These are phyloP conservation scores for Physcia stellaris DNA, from an alignment of 495 filamentous ascomycete species.

Conservation along the genomic window DNA sequence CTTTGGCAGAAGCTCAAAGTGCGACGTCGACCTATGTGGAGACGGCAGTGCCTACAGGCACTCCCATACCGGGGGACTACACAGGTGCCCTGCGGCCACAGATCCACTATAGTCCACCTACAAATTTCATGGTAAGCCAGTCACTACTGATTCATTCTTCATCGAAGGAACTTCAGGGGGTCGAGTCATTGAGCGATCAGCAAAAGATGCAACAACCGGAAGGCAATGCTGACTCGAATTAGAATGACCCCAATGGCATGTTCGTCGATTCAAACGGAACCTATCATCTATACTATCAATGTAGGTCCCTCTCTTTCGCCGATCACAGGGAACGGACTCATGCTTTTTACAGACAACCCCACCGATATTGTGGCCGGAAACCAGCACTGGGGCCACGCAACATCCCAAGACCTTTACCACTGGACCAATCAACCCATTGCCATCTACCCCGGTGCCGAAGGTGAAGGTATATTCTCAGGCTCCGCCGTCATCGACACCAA, in stretches of 20 bases:
- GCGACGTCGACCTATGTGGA: slow-evolving; percentile 15
- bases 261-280: slow-evolving; percentile 31
- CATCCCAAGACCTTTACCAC: slow-evolving; percentile 33
- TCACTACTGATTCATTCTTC: too few relatives aligned
- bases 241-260: slow-evolving; percentile 47
- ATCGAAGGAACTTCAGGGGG: neutral
- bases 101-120: slow-evolving; percentile 39
- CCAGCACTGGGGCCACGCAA: slow-evolving; percentile 42
- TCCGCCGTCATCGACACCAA: slow-evolving; percentile 36
- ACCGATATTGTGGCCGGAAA: slow-evolving; percentile 33
- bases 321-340: too few relatives aligned
- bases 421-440: slow-evolving; percentile 42
- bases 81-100: slow-evolving; percentile 31
- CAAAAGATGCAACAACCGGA: too few relatives aligned
- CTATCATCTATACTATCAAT: slow-evolving; percentile 44
- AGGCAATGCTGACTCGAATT: too few relatives aligned
- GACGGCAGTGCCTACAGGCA: slow-evolving; percentile 24
- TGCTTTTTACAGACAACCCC: slow-evolving; percentile 26
- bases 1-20: slow-evolving; percentile 8
- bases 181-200: too few relatives aligned
- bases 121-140: slow-evolving; percentile 32
- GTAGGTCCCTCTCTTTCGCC: slow-evolving; percentile 13
- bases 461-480: slow-evolving; percentile 39
- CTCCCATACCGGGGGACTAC: slow-evolving; percentile 27
- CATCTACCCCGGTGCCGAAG: slow-evolving; percentile 30